Evolutionary conservation across 2,329 filamentous ascomycete genomes (phyloP).

Genomic region (Pseudogymnoascus sp.): DNA sequence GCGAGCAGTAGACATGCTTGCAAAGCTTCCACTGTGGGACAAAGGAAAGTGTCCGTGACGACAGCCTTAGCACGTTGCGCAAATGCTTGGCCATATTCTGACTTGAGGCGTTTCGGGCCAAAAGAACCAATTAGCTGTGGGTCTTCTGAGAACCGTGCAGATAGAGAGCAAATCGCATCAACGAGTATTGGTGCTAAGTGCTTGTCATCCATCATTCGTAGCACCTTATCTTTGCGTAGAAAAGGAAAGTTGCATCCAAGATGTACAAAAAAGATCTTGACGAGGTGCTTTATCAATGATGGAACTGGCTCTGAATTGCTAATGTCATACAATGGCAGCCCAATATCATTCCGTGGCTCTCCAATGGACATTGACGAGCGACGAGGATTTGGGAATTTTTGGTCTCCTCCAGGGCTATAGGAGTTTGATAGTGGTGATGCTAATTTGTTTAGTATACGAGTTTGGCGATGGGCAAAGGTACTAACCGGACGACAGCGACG

Average conservation of each 20-base stretch:
- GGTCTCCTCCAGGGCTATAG: constrained; percentile 14
- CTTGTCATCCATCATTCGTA: constrained; percentile 71
- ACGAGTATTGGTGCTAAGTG: constrained; percentile 76
- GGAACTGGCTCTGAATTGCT: constrained; percentile 64
- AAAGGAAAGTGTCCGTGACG: constrained; percentile 74
- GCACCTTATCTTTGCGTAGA: constrained; percentile 62
- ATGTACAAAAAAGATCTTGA: constrained; percentile 73
- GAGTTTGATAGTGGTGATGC: constrained; percentile 24
- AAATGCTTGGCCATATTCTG: constrained; percentile 69
- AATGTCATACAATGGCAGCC: constrained; percentile 67
- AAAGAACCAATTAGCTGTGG: constrained; percentile 43
- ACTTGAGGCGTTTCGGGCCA: constrained; percentile 42
- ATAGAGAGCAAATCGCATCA: constrained; percentile 74
- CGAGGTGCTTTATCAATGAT: constrained; percentile 65
- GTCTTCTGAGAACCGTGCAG: constrained; percentile 69
- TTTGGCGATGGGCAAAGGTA: not conserved
- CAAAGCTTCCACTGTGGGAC: constrained; percentile 73
- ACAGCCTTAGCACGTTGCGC: constrained; percentile 76
- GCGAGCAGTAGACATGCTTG: constrained; percentile 78
- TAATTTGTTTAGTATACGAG: constrained; percentile 20
- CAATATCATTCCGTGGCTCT: constrained; percentile 19
- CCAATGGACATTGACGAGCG: constrained; percentile 19
- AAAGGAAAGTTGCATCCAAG: constrained; percentile 84
- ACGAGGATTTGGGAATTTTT: constrained; percentile 14
- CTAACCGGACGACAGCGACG: constrained; percentile 1